A percentile compares a stretch with the other conserved stretches of the same genome.
These are phyloP conservation scores for Aspergillus bertholletiae DNA, from an alignment of 495 filamentous ascomycete genomes.

Conservation along the genomic window DNA sequence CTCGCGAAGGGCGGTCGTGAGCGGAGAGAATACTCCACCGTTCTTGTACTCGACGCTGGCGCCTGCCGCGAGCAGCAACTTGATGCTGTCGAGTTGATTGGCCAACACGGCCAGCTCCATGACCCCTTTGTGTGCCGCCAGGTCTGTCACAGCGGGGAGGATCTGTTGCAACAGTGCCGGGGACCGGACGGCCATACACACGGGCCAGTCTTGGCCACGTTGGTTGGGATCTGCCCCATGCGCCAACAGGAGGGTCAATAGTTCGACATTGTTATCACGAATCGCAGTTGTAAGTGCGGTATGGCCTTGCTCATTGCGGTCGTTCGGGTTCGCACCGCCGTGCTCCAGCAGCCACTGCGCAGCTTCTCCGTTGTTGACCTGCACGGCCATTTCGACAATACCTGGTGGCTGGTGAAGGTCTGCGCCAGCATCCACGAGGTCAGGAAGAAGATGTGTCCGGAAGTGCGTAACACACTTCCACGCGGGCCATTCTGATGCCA, in stretches of 20 bases:
- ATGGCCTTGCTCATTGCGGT: conserved; percentile 38
- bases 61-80: conserved; percentile 19
- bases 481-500: conserved; percentile 50
- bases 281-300: conserved; percentile 55
- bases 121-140: conserved; percentile 48
- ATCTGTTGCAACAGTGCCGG: conserved; percentile 43
- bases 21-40: conserved; percentile 52
- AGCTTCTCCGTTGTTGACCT: conserved; percentile 44
- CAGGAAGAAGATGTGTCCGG: conserved; percentile 44
- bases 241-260: conserved; percentile 45
- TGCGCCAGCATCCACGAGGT: conserved; percentile 47
- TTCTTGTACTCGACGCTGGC: conserved; percentile 51
- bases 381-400: conserved; percentile 53
- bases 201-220: conserved; percentile 52
- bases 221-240: conserved; percentile 50
- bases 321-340: conserved; percentile 45
- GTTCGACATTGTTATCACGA: conserved; percentile 38
- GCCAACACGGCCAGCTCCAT: conserved; percentile 54
- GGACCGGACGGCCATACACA: conserved; percentile 50
- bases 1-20: conserved; percentile 54
- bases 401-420: conserved; percentile 49
- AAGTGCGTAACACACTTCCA: conserved; percentile 56
- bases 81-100: conserved; percentile 28
- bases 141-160: conserved; percentile 38
- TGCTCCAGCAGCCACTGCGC: conserved; percentile 45